phyloP scores from a whole-genome alignment of 371 early-diverging fungal species.

The Mucor irregularis region DNA sequence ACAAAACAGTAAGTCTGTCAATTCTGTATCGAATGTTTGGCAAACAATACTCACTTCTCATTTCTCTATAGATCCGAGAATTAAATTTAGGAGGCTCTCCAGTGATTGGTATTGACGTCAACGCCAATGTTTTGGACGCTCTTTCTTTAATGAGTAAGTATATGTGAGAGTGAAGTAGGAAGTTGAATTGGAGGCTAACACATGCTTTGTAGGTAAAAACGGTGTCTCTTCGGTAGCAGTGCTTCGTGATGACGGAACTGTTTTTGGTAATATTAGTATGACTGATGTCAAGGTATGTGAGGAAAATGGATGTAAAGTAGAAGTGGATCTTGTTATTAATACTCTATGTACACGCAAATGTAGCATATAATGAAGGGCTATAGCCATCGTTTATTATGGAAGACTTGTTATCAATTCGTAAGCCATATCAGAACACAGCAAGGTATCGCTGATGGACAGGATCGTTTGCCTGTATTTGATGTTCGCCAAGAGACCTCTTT shows the following conservation, averaged over 20 bases:
- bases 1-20: slow-evolving; percentile 38
- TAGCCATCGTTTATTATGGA: slow-evolving; percentile 18
- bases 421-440: slow-evolving; percentile 47
- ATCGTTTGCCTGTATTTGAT: slow-evolving; percentile 75
- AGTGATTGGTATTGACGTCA: slow-evolving; percentile 53
- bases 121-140: slow-evolving; percentile 53
- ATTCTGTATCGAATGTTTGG: neutral
- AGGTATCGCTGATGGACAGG: slow-evolving; percentile 60
- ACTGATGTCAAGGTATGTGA: slow-evolving; percentile 68
- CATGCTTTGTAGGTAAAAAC: slow-evolving; percentile 38
- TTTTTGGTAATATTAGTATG: slow-evolving; percentile 70
- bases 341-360: no score
- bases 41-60: neutral
- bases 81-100: slow-evolving; percentile 52
- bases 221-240: slow-evolving; percentile 67
- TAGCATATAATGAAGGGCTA: slow-evolving; percentile 26
- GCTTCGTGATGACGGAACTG: slow-evolving; percentile 45
- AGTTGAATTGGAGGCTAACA: no score
- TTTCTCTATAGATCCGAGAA: slow-evolving; percentile 34
- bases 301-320: neutral
- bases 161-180: no score
- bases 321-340: no score
- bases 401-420: slow-evolving; percentile 57
- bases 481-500: slow-evolving; percentile 70
- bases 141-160: slow-evolving; percentile 56